Evolutionary conservation across 1,284 basidiomycete genomes (phyloP), one percentile per base, ranked within the genome.

Genomic region (Trametes pubescens): DNA sequence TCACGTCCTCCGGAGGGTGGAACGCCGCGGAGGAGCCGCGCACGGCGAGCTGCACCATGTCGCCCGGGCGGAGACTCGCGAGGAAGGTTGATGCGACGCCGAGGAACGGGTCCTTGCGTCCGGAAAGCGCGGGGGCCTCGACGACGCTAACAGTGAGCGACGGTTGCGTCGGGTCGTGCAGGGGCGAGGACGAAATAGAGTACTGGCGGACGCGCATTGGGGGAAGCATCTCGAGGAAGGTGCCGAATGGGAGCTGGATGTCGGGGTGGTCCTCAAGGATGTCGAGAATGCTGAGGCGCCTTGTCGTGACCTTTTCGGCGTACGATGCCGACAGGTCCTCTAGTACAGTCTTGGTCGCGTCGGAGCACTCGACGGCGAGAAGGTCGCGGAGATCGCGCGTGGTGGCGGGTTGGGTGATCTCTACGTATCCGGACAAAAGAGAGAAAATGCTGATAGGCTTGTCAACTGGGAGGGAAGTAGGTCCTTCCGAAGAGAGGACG

Each of bases 51-150:
- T 82, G 80, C 1, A 84, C 77, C 51, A 73, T 76, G 68, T 81
- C 80, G 0, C 83, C 84, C 0, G 79, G 72, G 10, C 74, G 69
- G 24, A 85, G 75, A 49, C 72, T 70, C 1, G 81, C 79, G 57
- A 86, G 78, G 72, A 80, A 84, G 69, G 77, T 83, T 29, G 81
- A 82, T 18, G 82, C 83, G 37, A 84, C 83, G 34, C 84, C 84
- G 35, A 82, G 74, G 75, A 82, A 82, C 7, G 69, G 67, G 55
- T 77, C 76, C 43, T 62, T 62, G n/a, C 67, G 61, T 9, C 76
- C 77, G 3, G 79, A 78, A 43, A 78, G 61, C 18, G 80, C 69
- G 4, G 77, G 76, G 7, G 74, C 74, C 37, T 80, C 77, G 56
- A 85, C 70, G 34, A 85, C 81, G 61, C 79, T 81, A 65, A 84